Base-by-base conservation (phyloP, 1,284 basidiomycete species). In the Rhodotorula sp. region DNA sequence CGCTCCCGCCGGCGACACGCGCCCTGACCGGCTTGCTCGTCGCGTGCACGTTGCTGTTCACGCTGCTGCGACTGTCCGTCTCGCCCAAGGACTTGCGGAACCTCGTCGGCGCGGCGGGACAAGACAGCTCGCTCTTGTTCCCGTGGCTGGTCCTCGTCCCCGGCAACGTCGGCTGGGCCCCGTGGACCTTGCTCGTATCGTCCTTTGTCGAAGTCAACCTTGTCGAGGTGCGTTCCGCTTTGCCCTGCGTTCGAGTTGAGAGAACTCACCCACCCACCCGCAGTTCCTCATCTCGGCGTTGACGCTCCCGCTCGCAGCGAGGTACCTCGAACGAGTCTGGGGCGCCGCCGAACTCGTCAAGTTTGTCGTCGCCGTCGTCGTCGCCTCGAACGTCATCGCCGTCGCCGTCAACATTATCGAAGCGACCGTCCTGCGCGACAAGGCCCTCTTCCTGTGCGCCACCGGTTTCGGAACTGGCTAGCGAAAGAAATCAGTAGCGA, bases 261-360 rank as follows among this genome's bases (percentile, higher is more conserved):
- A 34, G 34, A 34, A 16, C 15, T 31, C 15, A 31, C 28, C 14
- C 28, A 18, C 31, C 0, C 55, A 43, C 48, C 19, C 21, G 21
- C 60, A 97, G 93, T 86, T 97, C 70, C 78, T 90, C 68, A 83
- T 90, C 68, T 89, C 93, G 4, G 82, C 93, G 66, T 80, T 94
- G 63, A 86, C 90, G 56, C 85, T 98, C 18, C 90, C 92, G 49
- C 85, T 93, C 15, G 90, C 90, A 34, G 85, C 93, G 60, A 87
- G 91, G 74, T 98, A 98, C 80, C 84, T 99, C 67, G 95, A 99
- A 81, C 85, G 93, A 60, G 84, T 98, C 71, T 99, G 95, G 94
- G 95, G 95, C 49, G 85, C 89, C 31, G 79, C 88, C 31, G 95
- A 98, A 81, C 89, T 90, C 6, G 78, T 91, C 77, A 91, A 93